These are phyloP conservation scores for Huntiella moniliformis DNA, from an alignment of 2,329 filamentous ascomycete species.

Conservation along the genomic window DNA sequence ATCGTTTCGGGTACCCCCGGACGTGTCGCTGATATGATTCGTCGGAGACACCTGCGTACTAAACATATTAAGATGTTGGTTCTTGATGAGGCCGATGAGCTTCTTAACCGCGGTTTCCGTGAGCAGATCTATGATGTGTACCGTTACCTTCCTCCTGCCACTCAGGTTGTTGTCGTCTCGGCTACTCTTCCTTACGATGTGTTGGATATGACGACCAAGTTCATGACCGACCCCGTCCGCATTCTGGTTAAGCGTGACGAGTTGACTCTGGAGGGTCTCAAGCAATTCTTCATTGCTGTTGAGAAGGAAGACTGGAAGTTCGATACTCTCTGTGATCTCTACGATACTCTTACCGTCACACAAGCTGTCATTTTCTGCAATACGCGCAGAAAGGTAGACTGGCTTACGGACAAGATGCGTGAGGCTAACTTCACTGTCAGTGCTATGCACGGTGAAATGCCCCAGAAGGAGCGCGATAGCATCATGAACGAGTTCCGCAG, in stretches of 20 bases:
- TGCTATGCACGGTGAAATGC: constrained; percentile 99
- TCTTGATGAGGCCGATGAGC: constrained; percentile 41
- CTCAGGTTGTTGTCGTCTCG: constrained; percentile 94
- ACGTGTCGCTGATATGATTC: constrained; percentile 55
- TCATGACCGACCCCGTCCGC: constrained; percentile 95
- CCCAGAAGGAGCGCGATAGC: constrained; percentile 90
- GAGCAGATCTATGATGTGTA: constrained; percentile 99
- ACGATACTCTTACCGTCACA: constrained; percentile 95
- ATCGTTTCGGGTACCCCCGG: constrained; percentile 97
- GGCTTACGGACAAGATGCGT: constrained; percentile 98
- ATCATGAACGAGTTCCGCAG: constrained; percentile 99
- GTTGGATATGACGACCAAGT: constrained; percentile 97
- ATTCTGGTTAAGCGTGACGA: constrained; percentile 98
- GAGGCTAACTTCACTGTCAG: constrained; percentile 97
- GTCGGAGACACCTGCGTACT: constrained; percentile 36
- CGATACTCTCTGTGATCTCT: constrained; percentile 93
- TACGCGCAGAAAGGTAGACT: constrained; percentile 95
- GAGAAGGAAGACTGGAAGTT: constrained; percentile 99
- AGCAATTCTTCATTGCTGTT: constrained; percentile 98
- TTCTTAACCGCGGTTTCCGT: constrained; percentile 81
- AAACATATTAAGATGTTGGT: constrained; percentile 47
- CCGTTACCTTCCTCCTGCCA: constrained; percentile 86
- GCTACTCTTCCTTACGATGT: constrained; percentile 96
- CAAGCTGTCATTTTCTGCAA: constrained; percentile 99
- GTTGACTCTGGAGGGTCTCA: constrained; percentile 87